Base-by-base conservation (phyloP, 352 stramenopile genomes). In the Pythium aristosporum region DNA sequence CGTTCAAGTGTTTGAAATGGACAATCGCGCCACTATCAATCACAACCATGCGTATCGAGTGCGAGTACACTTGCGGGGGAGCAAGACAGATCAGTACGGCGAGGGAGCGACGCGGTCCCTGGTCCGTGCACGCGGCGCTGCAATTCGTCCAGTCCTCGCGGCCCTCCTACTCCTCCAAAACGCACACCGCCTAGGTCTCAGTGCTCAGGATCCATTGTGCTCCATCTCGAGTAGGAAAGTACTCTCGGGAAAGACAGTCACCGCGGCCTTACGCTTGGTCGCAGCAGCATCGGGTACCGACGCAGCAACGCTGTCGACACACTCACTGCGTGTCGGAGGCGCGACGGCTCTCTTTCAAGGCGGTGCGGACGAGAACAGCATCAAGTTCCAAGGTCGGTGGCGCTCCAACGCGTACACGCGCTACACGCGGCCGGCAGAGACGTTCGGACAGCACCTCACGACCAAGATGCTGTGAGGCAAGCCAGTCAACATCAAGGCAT, bases 71-170 rank as follows among this genome's bases (percentile, higher is more conserved):
- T 48, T 67, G 2, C 48, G 53, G 21, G 61, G 61, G 3, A 62
- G 53, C 34, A 68, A 68, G 41, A 68, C 52, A 0, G 61, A 68
- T 46, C 61, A 62, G 18, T 18, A 52, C 34, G 61, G 61, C 16
- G 7, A 13, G 8, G 34, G 44, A 16, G 20, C 5, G 5, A 10
- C 7, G 0, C 52, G 61, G 2, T 5, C 5, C 7, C 46, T 68
- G 6, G 16, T 42, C 5, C 25, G 21, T 12, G 42, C 32, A 4
- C 34, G 47, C 7, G 18, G 32, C 23, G 7, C 18, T 13, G 11
- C 30, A 10, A 3, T 67, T 4, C 62, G 61, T 21, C 61, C 61
- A 12, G 61, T 68, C 0, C 23, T 36, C 20, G 61, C 41, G 0
- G 53, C 52, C 4, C 4, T 56, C 0, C 9, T 57, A 4, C 34